These are phyloP conservation scores for Cystobasidium onofrii DNA, from an alignment of 768 basidiomycete genomes.

Conservation along the genomic window DNA sequence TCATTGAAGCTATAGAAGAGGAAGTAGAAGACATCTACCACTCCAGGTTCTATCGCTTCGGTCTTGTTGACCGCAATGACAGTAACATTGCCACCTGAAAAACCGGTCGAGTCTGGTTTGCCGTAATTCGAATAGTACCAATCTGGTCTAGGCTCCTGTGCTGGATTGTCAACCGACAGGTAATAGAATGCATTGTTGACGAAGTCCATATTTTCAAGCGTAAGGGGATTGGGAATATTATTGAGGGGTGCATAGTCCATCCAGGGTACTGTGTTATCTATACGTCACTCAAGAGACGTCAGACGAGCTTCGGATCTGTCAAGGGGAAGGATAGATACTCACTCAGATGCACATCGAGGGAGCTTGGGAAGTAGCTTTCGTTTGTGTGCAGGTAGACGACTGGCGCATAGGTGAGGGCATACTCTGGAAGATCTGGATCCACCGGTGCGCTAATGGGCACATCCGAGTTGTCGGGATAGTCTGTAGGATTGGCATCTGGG, in stretches of 20 bases:
- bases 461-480: background rate
- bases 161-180: conserved; percentile 18
- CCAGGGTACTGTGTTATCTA: conserved; percentile 18
- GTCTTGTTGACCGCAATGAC: conserved; percentile 25
- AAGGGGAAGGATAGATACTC: background rate
- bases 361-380: conserved; percentile 26
- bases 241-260: conserved; percentile 8
- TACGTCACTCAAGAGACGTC: background rate
- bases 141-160: conserved; percentile 8
- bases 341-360: conserved; percentile 16
- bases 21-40: conserved; percentile 29
- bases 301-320: background rate
- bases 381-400: conserved; percentile 17
- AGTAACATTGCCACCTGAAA: conserved; percentile 19
- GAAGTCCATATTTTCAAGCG: conserved; percentile 27
- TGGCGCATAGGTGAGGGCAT: conserved; percentile 25
- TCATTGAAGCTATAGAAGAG: conserved; percentile 27
- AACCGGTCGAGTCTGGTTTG: conserved; percentile 16
- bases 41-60: conserved; percentile 9
- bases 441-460: background rate
- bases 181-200: conserved; percentile 4
- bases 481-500: conserved; percentile 6
- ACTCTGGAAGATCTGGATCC: conserved; percentile 13
- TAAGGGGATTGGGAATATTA: conserved; percentile 13
- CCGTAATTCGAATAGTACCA: conserved; percentile 29